These are phyloP conservation scores for Eimeria maxima DNA, from an alignment of 169 alveolate genomes.

Conservation along the genomic window DNA sequence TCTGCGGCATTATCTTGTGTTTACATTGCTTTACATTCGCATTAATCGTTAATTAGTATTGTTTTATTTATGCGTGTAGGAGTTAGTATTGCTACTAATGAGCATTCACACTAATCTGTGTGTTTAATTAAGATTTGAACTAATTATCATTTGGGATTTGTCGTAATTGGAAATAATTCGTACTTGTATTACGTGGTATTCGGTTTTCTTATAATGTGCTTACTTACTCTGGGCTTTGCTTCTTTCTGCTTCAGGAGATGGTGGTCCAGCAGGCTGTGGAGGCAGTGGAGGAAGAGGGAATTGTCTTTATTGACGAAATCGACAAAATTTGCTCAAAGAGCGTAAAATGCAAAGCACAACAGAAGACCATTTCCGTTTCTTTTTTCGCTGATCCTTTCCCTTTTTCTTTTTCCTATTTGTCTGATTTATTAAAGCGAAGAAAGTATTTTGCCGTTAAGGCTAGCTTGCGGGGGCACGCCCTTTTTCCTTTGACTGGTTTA, in stretches of 20 bases:
- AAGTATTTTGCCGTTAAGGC: too few species aligned
- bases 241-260: conserved; percentile 81
- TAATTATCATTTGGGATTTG: background rate
- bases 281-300: conserved; percentile 92
- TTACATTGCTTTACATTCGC: too few species aligned
- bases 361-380: too few species aligned
- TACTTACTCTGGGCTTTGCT: background rate
- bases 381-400: too few species aligned
- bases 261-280: conserved; percentile 89
- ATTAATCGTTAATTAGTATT: too few species aligned
- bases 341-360: background rate
- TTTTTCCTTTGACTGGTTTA: too few species aligned
- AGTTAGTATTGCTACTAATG: background rate
- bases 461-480: too few species aligned
- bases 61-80: background rate
- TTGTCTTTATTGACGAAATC: conserved; percentile 95
- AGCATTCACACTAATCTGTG: background rate
- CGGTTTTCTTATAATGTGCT: too few species aligned
- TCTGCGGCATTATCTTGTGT: too few species aligned
- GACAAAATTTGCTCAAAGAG: conserved; percentile 92
- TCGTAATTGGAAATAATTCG: background rate
- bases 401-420: too few species aligned
- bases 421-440: too few species aligned
- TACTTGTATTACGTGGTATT: background rate
- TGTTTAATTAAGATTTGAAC: background rate